Evolutionary conservation across 352 stramenopile genomes (phyloP).

Genomic region (Phytophthora meadii): DNA sequence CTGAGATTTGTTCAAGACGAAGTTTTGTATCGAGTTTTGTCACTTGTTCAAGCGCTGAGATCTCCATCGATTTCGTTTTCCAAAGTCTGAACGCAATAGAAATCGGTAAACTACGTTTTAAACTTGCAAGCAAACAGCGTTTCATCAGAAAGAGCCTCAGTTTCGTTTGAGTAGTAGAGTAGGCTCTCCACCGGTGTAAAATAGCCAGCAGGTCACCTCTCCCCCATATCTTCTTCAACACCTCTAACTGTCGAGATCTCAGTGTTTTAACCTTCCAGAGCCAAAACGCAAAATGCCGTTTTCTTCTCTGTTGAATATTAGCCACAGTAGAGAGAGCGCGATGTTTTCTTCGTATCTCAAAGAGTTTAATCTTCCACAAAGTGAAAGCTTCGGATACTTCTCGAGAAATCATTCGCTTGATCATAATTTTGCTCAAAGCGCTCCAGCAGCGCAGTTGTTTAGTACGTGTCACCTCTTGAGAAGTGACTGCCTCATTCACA

Average conservation of each 20-base stretch:
- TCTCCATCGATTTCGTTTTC: slow-evolving; percentile 18
- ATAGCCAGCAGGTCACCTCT: slow-evolving; percentile 7
- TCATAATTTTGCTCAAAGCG: slow-evolving; percentile 21
- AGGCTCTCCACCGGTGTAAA: slow-evolving; percentile 24
- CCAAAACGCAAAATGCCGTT: slow-evolving; percentile 26
- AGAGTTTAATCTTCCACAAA: slow-evolving; percentile 30
- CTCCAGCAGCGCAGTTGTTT: slow-evolving; percentile 8
- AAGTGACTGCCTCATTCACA: slow-evolving; percentile 2
- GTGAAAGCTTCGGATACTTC: slow-evolving; percentile 24
- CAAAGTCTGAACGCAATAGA: slow-evolving; percentile 33
- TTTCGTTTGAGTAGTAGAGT: slow-evolving; percentile 21
- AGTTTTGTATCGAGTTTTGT: slow-evolving; percentile 18
- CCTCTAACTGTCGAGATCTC: slow-evolving; percentile 12
- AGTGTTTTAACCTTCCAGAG: slow-evolving; percentile 38
- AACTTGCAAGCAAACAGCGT: slow-evolving; percentile 22
- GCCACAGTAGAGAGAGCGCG: slow-evolving; percentile 17
- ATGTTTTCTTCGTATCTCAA: slow-evolving; percentile 3
- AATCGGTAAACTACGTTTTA: slow-evolving; percentile 5
- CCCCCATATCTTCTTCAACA: slow-evolving; percentile 19
- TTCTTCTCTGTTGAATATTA: slow-evolving; percentile 24
- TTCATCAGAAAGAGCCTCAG: slow-evolving; percentile 29
- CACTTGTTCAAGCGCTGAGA: slow-evolving; percentile 22
- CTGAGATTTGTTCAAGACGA: slow-evolving; percentile 18
- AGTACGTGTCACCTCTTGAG: slow-evolving; percentile 3
- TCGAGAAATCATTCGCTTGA: slow-evolving; percentile 26